Evolutionary conservation across 306 rosid genomes (phyloP), one percentile per base, ranked within the genome.

Genomic region (Senna siamea): DNA sequence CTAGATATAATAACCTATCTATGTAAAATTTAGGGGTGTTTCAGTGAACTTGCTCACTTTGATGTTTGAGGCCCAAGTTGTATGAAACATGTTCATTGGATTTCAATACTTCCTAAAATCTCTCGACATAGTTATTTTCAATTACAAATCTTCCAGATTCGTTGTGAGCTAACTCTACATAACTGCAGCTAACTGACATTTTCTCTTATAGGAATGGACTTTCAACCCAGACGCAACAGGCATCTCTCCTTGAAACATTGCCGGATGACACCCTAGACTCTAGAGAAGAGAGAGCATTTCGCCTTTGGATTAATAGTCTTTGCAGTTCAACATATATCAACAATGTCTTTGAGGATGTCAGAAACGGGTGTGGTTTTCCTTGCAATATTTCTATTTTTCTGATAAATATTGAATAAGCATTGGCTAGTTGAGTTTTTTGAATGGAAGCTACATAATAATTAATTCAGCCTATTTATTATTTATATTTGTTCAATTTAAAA

Each of bases 301-400:
- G 99, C 69, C 89, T 92, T 62, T 94, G 99, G 99, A 86, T 94
- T 69, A 94, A 94, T 73, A 89, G 97, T 77, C 77, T 92, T 7
- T 97, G 95, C 52, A 81, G 85, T 78, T 92, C 92, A 19, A 69
- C 87, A 50, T 94, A 92, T 69, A 88, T 94, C 85, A 84, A 94
- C 87, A 94, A 94, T 81, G 99, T 92, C 67, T 94, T 94, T 76
- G 99, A 94, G 78, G 99, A 94, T 80, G 87, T 94, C 50, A 81
- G 96, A 82, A 79, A 94, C 14, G 99, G 98, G 99, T 92, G 52
- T 20, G 64, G 11, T 63, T 70, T 69, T 50, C 66, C 23, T 4
- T 43, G 12, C 9, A 12, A 62, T 72, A 22, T 77, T 68, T 0
- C 48, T 23, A 14, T 55, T 22, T 66, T 61, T 74, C 18, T 62